Conservation (phyloP, 108 stramenopile genomes). For the Conticribra weissflogii region DNA sequence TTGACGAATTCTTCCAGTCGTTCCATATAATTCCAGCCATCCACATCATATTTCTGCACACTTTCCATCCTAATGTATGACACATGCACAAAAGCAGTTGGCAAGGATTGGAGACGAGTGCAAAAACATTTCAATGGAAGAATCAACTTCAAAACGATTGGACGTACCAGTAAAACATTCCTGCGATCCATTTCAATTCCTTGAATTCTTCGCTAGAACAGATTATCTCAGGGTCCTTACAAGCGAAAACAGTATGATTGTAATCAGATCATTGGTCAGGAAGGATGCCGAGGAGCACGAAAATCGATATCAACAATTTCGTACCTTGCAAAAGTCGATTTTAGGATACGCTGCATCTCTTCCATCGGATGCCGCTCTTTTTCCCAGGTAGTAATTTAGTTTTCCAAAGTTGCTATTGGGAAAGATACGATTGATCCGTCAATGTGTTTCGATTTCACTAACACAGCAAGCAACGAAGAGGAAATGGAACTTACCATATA, state of each 20-base stretch:
- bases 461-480: neutral
- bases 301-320: too few relatives aligned
- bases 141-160: too few relatives aligned
- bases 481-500: constrained; percentile 3
- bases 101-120: too few relatives aligned
- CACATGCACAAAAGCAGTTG: neutral
- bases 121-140: too few relatives aligned
- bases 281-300: too few relatives aligned
- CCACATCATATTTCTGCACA: constrained; percentile 12
- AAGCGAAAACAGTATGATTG: too few relatives aligned
- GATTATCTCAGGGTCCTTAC: constrained; percentile 18
- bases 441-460: too few relatives aligned
- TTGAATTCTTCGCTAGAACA: constrained; percentile 10
- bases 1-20: constrained; percentile 14
- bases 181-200: constrained; percentile 23
- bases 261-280: too few relatives aligned
- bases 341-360: constrained; percentile 10
- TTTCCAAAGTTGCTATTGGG: constrained; percentile 17
- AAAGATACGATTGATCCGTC: too few relatives aligned
- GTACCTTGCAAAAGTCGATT: constrained; percentile 20
- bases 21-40: constrained; percentile 16
- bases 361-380: constrained; percentile 15
- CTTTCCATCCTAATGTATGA: constrained; percentile 8
- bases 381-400: constrained; percentile 21
- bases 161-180: constrained; percentile 25